Conservation (phyloP, 129 eudicot genomes). For the Arctium lappa region DNA sequence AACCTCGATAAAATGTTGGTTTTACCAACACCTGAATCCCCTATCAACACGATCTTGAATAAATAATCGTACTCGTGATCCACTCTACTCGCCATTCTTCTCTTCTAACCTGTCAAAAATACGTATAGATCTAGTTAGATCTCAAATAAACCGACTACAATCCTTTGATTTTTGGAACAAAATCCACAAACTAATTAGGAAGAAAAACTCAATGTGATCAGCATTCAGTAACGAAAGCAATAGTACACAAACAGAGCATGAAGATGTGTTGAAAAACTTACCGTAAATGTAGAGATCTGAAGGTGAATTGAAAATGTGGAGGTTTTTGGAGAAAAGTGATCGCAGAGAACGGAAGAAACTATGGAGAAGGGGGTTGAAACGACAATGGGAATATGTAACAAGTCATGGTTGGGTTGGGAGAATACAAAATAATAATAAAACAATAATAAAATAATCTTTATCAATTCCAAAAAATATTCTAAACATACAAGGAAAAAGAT, state of each 20-base stretch:
- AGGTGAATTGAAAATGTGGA: not conserved
- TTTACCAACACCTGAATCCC: constrained; percentile 49
- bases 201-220: not conserved
- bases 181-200: not conserved
- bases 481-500: not conserved
- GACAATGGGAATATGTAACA: not conserved
- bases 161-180: not conserved
- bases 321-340: not conserved
- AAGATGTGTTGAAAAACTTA: constrained; percentile 3
- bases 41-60: constrained; percentile 44
- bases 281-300: constrained; percentile 10
- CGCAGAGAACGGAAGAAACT: not conserved
- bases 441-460: not conserved
- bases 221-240: not conserved
- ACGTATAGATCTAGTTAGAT: not conserved
- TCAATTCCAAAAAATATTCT: not conserved
- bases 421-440: not conserved
- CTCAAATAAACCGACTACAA: not conserved
- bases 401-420: not conserved
- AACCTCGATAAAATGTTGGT: constrained; percentile 44
- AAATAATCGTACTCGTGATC: constrained; percentile 48
- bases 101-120: not conserved
- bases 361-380: constrained; percentile 6
- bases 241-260: not conserved
- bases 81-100: constrained; percentile 31